Base-by-base conservation (phyloP, 129 eudicot genomes). In the Dittrichia graveolens region DNA sequence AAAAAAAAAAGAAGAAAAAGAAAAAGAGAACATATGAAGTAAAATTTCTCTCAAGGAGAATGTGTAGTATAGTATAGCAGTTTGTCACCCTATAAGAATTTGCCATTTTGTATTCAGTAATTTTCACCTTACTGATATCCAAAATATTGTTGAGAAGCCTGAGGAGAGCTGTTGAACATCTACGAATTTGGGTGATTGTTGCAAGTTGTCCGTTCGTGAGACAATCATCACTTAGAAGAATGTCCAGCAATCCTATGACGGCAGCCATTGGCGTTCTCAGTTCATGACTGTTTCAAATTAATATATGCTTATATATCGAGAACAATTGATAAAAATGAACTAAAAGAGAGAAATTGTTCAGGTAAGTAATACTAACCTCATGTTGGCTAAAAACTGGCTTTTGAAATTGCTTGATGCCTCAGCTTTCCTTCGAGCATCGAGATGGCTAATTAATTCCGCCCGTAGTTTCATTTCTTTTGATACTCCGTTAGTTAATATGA, bases 241-340 rank as follows among this genome's bases (percentile, higher is more conserved):
- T 94, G 81, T 94, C 98, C 82, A 94, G 85, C 85, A 94, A 78
- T 69, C 98, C 98, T 81, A 94, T 90, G 48, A 94, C 96, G 40
- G 98, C 98, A 79, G 98, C 98, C 98, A 94, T 94, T 73, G 98
- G 98, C 60, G 98, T 94, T 72, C 98, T 83, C 61, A 90, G 82
- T 69, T 94, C 98, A 79, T 94, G 98, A 76, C 98, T 94, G 97
- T 71, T 15, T 55, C 67, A 77, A 47, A 11, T 60, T 61, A n/a
- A 67, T 16, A 42, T 13, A 31, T 61, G 34, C 66, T 42, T 18
- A 48, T 18, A 37, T 46, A 58, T 69, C 47, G 7, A 19, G 53
- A 11, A 46, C 57, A 37, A 58, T 24, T 24, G 13, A 56, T 18
- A 9, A n/a, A 35, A 53, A 8, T 50, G 19, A 75, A 53, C 39